Evolutionary conservation across 2,329 filamentous ascomycete genomes (phyloP), one percentile per base, ranked within the genome.

Genomic region (Aspergillus glaucus): DNA sequence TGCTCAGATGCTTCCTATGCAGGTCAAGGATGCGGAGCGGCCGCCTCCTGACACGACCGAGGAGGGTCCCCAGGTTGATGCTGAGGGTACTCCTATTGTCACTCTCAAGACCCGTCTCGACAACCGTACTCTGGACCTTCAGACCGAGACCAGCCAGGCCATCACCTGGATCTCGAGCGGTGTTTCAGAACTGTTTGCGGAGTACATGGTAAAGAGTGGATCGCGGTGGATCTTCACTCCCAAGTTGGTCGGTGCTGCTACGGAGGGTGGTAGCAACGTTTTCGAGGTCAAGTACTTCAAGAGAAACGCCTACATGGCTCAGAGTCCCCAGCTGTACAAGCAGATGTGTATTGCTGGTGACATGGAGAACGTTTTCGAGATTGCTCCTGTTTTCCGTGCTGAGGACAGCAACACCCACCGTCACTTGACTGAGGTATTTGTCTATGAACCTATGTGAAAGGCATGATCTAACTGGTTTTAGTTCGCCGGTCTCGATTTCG

Each of bases 201-300:
- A 90, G 58, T 97, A 91, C 68, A 84, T 96, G 57, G 78, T 85
- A 52, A 77, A 80, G 55, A 80, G 80, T 51, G 81, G 83, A 47
- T 95, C 95, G 68, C 83, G 85, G 55, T 82, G 88, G 68, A 90
- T 96, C 62, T 88, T 95, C 67, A 87, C 91, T 2, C 90, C 93
- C 8, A 92, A 90, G 68, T 77, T 98, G 40, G 88, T 95, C 48
- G 91, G 86, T 44, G 87, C 92, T 12, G 87, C 93, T 4, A 93
- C 89, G 3, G 93, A 98, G 73, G 92, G 93, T 61, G 93, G 93
- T 56, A 84, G 84, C 58, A 94, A 92, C 65, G 92, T 97, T 37
- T 97, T 98, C 70, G 79, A 85, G 60, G 77, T 97, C 59, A 84
- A 85, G 40, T 97, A 97, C 73, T 97, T 97, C 68, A 88, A 86